Percentiles rank a stretch among this genome's conserved stretches.
These are phyloP conservation scores for Taphrina wiesneri DNA, from an alignment of 1,139 yeast species.

Conservation along the genomic window DNA sequence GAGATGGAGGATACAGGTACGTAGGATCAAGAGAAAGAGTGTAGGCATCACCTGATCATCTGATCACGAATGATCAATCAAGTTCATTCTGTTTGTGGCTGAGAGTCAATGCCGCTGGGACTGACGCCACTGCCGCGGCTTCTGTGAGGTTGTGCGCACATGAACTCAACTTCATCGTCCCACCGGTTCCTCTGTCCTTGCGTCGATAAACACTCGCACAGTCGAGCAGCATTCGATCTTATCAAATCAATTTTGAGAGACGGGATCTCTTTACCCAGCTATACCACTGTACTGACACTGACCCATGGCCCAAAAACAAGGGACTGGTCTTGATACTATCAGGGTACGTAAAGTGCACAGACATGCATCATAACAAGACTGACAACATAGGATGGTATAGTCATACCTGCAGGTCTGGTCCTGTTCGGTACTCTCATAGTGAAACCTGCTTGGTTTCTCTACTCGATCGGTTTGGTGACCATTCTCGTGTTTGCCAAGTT, in stretches of 20 bases:
- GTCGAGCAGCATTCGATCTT: too few relatives aligned
- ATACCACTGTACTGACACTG: too few relatives aligned
- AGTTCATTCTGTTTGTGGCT: neutral
- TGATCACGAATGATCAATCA: too few relatives aligned
- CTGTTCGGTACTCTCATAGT: slow-evolving; percentile 44
- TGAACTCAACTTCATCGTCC: neutral
- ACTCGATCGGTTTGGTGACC: slow-evolving; percentile 42
- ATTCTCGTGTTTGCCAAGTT: slow-evolving; percentile 43
- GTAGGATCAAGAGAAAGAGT: neutral
- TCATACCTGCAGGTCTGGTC: slow-evolving; percentile 45
- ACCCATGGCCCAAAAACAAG: slow-evolving; percentile 13
- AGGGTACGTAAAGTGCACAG: neutral
- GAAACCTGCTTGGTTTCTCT: slow-evolving; percentile 41
- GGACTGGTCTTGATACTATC: slow-evolving; percentile 33
- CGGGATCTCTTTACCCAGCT: too few relatives aligned
- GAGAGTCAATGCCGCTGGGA: neutral
- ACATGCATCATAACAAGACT: slow-evolving; percentile 11
- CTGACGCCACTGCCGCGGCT: neutral
- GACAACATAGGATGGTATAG: slow-evolving; percentile 43
- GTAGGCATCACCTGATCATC: neutral
- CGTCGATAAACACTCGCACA: neutral
- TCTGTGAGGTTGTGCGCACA: neutral
- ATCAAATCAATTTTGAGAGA: too few relatives aligned
- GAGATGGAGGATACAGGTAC: neutral
- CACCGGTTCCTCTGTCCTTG: neutral